These are phyloP conservation scores for Xylaria sp. DNA, from an alignment of 2,329 filamentous ascomycete genomes.

Conservation along the genomic window DNA sequence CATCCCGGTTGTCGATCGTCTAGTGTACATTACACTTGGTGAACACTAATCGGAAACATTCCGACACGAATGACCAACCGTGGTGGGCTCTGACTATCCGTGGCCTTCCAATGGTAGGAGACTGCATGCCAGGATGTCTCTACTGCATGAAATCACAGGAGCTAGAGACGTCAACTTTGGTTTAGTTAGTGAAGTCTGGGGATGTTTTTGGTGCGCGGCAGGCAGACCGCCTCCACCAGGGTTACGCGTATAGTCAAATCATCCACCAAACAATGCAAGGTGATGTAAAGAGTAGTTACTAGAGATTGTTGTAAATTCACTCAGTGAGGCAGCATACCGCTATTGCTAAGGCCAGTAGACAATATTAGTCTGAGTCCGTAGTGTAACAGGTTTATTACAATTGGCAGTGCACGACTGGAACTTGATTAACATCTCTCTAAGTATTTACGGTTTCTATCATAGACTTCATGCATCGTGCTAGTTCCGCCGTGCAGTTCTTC, in stretches of 20 bases:
- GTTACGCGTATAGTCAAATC: neutral
- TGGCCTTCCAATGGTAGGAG: neutral
- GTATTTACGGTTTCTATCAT: neutral
- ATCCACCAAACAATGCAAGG: neutral
- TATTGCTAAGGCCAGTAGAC: neutral
- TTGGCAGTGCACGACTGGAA: neutral
- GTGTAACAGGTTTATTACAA: neutral
- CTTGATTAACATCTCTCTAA: neutral
- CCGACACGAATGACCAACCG: slow-evolving; percentile 8
- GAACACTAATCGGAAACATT: slow-evolving; percentile 16
- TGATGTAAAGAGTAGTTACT: neutral
- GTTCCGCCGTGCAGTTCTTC: neutral
- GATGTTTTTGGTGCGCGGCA: neutral
- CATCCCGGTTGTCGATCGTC: neutral
- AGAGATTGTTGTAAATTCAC: neutral
- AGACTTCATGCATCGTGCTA: neutral
- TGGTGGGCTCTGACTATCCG: neutral
- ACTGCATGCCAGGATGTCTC: neutral
- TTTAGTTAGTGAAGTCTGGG: neutral
- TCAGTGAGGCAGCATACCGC: neutral
- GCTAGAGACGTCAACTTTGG: neutral
- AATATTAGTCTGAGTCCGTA: neutral
- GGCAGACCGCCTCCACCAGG: neutral
- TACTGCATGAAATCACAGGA: neutral
- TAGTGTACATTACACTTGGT: neutral